Conservation (phyloP, 2,329 filamentous ascomycete species). For the Aspergillus jensenii region DNA sequence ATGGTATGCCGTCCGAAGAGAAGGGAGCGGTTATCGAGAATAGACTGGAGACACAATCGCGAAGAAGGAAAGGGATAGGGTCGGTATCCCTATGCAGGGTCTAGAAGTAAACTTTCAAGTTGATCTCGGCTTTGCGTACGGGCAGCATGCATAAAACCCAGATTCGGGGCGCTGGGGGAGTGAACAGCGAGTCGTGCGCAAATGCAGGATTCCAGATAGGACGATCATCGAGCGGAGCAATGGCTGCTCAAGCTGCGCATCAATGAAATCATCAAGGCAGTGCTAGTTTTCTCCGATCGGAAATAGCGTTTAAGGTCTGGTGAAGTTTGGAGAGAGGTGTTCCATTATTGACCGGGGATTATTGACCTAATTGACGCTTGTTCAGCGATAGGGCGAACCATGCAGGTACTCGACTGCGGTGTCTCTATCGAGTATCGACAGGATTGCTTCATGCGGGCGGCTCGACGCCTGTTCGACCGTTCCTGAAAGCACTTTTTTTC, state of each 20-base stretch:
- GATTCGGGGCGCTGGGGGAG: background rate
- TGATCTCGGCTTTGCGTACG: conserved; percentile 10
- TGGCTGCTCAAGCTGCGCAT: background rate
- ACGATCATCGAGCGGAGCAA: conserved; percentile 3
- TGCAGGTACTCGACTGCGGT: background rate
- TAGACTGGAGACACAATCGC: background rate
- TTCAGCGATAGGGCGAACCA: background rate
- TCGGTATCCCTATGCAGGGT: conserved; percentile 16
- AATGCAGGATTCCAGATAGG: conserved; percentile 10
- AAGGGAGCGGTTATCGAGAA: background rate
- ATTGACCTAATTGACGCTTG: background rate
- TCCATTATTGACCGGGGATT: background rate
- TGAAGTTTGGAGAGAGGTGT: background rate
- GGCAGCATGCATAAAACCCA: background rate
- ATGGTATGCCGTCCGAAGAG: background rate
- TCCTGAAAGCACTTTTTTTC: conserved; percentile 30
- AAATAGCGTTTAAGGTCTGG: background rate
- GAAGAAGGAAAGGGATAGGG: conserved; percentile 8
- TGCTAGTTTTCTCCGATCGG: conserved; percentile 9
- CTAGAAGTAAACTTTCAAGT: background rate
- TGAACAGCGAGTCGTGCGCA: background rate
- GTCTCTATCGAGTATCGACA: background rate
- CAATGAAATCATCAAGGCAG: conserved; percentile 5
- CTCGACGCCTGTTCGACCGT: background rate
- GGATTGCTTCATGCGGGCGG: background rate